phyloP scores from a whole-genome alignment of 768 basidiomycete genomes.

The Macrolepiota fuliginosa region DNA sequence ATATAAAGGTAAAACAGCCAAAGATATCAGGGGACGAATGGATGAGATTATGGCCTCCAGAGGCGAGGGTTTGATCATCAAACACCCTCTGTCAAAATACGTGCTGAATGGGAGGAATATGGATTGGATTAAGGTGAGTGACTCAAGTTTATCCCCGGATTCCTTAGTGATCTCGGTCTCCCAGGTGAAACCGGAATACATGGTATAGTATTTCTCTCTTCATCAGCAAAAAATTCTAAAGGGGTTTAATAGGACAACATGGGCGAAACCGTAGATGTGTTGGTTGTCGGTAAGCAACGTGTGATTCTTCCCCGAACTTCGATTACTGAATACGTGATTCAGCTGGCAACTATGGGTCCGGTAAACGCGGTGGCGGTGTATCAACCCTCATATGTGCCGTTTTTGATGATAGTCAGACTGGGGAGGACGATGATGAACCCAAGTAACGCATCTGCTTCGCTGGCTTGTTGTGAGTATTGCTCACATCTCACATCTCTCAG shows the following conservation, averaged over 20 bases:
- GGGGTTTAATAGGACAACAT: slow-evolving; percentile 69
- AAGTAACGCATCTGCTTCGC: slow-evolving; percentile 42
- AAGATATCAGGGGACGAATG: slow-evolving; percentile 80
- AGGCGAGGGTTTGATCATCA: slow-evolving; percentile 93
- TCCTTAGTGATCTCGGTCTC: background rate
- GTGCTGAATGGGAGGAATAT: slow-evolving; percentile 82
- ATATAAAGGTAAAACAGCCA: slow-evolving; percentile 70
- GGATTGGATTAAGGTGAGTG: slow-evolving; percentile 86
- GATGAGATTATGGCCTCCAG: slow-evolving; percentile 79
- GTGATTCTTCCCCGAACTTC: background rate
- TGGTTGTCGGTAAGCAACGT: slow-evolving; percentile 72
- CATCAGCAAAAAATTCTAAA: background rate
- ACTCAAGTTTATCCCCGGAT: background rate
- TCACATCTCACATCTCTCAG: slow-evolving; percentile 33
- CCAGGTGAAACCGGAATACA: slow-evolving; percentile 84
- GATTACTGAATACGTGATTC: slow-evolving; percentile 1
- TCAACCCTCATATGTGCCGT: slow-evolving; percentile 91
- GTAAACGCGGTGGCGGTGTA: slow-evolving; percentile 84
- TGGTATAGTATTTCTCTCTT: slow-evolving; percentile 43
- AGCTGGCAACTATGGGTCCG: slow-evolving; percentile 88
- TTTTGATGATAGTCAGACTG: slow-evolving; percentile 62
- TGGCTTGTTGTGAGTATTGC: background rate
- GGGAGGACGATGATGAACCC: slow-evolving; percentile 57
- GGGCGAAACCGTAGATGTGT: slow-evolving; percentile 89
- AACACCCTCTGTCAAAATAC: slow-evolving; percentile 80